phyloP scores from a whole-genome alignment of 2,329 filamentous ascomycete genomes.

The Sporothrix protearum region DNA sequence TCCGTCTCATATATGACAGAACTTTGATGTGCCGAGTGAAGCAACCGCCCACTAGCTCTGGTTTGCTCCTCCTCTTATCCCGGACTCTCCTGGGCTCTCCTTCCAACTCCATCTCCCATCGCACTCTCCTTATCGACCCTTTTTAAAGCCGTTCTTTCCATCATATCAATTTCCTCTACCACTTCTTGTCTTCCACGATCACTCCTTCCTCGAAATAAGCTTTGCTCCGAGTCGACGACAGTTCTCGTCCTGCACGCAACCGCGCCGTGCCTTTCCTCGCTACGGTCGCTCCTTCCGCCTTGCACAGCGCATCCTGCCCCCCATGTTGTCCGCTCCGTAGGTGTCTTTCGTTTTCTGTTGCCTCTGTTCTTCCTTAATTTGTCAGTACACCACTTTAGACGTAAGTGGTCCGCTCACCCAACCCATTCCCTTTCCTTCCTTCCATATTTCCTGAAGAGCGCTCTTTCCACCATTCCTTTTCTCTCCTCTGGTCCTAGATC shows the following conservation, averaged over 20 bases:
- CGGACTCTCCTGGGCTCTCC: neutral
- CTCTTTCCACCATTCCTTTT: neutral
- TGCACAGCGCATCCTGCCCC: neutral
- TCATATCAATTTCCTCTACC: neutral
- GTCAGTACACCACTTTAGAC: neutral
- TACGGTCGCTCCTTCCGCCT: neutral
- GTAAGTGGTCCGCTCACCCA: neutral
- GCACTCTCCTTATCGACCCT: neutral
- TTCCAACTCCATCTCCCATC: neutral
- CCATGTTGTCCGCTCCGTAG: conserved; percentile 2
- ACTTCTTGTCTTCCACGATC: neutral
- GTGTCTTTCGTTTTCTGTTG: neutral
- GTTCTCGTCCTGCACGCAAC: neutral
- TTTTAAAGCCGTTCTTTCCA: neutral
- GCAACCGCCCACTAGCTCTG: neutral
- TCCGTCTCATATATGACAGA: neutral
- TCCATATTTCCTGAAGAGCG: neutral
- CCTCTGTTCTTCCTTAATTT: neutral
- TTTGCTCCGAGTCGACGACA: neutral
- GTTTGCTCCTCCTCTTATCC: neutral
- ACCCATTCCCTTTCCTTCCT: neutral
- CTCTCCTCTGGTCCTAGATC: neutral
- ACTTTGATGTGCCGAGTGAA: neutral
- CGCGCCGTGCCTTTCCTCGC: neutral
- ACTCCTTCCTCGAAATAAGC: conserved; percentile 1